Evolutionary conservation across 1,139 yeast species (phyloP), one percentile per base, ranked within the genome.

Genomic region (Taiozyma sp.): DNA sequence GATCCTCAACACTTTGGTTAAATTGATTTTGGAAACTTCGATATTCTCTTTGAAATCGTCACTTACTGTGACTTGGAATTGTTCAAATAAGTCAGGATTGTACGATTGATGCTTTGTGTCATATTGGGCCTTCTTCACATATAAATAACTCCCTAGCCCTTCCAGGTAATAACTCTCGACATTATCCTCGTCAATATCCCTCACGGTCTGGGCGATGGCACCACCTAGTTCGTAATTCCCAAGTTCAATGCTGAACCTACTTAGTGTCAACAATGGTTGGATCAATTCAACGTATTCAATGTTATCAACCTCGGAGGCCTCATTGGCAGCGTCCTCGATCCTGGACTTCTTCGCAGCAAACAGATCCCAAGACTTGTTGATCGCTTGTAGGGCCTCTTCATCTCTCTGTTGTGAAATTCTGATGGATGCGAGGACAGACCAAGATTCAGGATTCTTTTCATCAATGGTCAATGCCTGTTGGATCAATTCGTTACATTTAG

Each of bases 401-500:
- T 74, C 75, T 48, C 83, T 74, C 65, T 86, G 93, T 68, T 95
- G 99, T 7, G 97, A 88, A 48, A 93, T 90, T 55, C 96, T 79
- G 56, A 95, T 88, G 36, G 96, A 90, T 4, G 97, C 92, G 55
- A 92, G 73, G 40, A 88, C 74, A 2, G 92, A 80, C 81, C 88
- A 87, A 1, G 91, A 81, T 67, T 92, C 98, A 0, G 97, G 87
- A 29, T 61, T 57, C 8, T 65, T 68, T 8, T 70, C 67, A 56
- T 88, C 92, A 40, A 87, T 70, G 50, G 78, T 69, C 61, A 90
- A 69, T 0, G 96, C 84, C 60, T 79, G 80, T 6, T 79, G 70
- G 48, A 92, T 85, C 59, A 89, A 74, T 51, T 77, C 77, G 60
- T 91, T 88, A 70, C 99, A 95, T 66, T 81, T 79, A 6, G 68